These are phyloP conservation scores for Thelephora terrestris DNA, from an alignment of 1,284 basidiomycete genomes.

Conservation along the genomic window DNA sequence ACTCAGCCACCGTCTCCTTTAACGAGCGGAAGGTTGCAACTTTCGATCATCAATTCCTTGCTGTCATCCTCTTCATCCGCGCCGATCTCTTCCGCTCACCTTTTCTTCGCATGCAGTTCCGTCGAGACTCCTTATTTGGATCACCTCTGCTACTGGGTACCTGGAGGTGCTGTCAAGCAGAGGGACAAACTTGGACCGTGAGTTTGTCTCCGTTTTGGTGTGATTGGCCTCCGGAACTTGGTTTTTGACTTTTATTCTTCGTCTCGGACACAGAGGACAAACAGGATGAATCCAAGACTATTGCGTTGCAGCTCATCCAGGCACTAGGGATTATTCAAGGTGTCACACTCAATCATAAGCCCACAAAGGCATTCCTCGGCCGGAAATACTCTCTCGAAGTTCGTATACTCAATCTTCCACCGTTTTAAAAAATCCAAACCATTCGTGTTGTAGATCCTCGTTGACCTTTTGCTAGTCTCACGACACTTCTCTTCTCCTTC, in stretches of 20 bases:
- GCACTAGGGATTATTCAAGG: slow-evolving; percentile 71
- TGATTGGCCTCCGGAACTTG: not conserved
- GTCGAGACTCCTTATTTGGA: slow-evolving; percentile 47
- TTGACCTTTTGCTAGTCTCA: slow-evolving; percentile 61
- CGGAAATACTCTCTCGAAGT: slow-evolving; percentile 67
- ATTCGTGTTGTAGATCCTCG: slow-evolving; percentile 36
- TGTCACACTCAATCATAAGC: slow-evolving; percentile 56
- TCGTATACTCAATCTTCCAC: slow-evolving; percentile 11
- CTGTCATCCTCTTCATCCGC: not conserved
- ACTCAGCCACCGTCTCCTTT: too few species aligned
- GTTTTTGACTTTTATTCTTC: not conserved
- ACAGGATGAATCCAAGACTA: slow-evolving; percentile 30
- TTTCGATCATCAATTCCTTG: not conserved
- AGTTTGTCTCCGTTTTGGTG: slow-evolving; percentile 5
- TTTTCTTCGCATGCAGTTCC: slow-evolving; percentile 20
- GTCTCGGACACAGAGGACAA: slow-evolving; percentile 25
- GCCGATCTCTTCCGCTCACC: not conserved
- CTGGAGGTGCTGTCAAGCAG: slow-evolving; percentile 17
- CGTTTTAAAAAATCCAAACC: not conserved
- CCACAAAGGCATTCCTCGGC: slow-evolving; percentile 63
- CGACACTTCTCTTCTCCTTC: slow-evolving; percentile 41
- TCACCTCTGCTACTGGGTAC: slow-evolving; percentile 15
- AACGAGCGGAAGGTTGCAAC: too few species aligned
- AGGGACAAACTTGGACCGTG: slow-evolving; percentile 17
- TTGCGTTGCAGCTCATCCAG: slow-evolving; percentile 43